phyloP scores from a whole-genome alignment of 352 stramenopile species.

The Phytophthora constricta region DNA sequence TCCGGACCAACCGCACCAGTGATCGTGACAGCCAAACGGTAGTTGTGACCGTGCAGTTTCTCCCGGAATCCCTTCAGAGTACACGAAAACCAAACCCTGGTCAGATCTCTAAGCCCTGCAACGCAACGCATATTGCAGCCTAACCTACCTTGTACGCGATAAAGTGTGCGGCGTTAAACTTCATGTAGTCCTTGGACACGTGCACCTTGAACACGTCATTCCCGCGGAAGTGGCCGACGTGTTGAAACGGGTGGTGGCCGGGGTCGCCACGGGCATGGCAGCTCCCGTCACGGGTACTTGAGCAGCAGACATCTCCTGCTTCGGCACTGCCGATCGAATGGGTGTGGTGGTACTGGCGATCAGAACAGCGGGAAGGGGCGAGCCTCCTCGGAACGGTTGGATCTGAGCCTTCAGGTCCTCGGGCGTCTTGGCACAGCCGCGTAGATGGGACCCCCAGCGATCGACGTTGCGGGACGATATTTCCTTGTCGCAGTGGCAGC shows the following conservation, averaged over 20 bases:
- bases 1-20: slow-evolving; percentile 88
- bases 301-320: background rate
- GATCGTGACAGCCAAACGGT: slow-evolving; percentile 93
- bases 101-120: no score
- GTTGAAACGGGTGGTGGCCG: slow-evolving; percentile 11
- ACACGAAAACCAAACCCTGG: no score
- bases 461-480: slow-evolving; percentile 87
- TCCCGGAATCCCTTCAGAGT: slow-evolving; percentile 92
- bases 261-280: slow-evolving; percentile 12
- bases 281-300: background rate
- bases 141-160: slow-evolving; percentile 90
- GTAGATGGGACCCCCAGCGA: slow-evolving; percentile 82
- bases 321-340: slow-evolving; percentile 5
- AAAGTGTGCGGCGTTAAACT: slow-evolving; percentile 91
- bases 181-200: slow-evolving; percentile 92
- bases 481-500: slow-evolving; percentile 86
- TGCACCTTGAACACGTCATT: slow-evolving; percentile 89
- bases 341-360: slow-evolving; percentile 9
- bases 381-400: slow-evolving; percentile 51
- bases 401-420: slow-evolving; percentile 84
- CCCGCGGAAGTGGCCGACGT: slow-evolving; percentile 31
- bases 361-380: slow-evolving; percentile 1
- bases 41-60: slow-evolving; percentile 98
- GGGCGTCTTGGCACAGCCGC: slow-evolving; percentile 75
- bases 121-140: no score